These are phyloP conservation scores for Aspergillus carbonarius DNA, from an alignment of 2,329 filamentous ascomycete genomes.

Conservation along the genomic window DNA sequence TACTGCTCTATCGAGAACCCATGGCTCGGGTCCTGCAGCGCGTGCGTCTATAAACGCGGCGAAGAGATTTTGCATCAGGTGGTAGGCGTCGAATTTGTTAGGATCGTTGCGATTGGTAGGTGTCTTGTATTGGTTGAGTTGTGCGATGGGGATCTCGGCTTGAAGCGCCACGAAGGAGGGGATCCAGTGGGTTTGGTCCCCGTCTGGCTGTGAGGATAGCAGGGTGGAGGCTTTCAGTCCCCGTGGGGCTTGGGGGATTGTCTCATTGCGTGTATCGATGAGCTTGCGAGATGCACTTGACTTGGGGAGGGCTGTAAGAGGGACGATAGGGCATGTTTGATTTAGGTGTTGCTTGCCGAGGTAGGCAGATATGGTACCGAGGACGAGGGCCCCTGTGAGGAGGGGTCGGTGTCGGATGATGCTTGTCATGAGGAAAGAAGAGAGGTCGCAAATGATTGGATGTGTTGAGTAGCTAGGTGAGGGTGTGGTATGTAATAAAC, in stretches of 20 bases:
- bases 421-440: background rate
- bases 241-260: background rate
- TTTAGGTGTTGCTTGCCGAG: background rate
- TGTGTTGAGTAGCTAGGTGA: too few species aligned
- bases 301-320: background rate
- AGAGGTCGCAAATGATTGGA: too few species aligned
- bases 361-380: background rate
- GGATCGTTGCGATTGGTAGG: too few species aligned
- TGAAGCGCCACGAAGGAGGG: slow-evolving; percentile 4
- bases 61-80: background rate
- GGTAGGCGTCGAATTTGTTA: background rate
- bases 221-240: background rate
- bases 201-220: background rate
- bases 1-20: background rate
- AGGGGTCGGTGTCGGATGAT: background rate
- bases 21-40: too few species aligned
- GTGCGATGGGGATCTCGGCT: slow-evolving; percentile 1
- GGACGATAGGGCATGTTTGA: background rate
- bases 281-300: background rate
- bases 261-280: background rate
- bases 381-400: background rate
- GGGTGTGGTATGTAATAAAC: too few species aligned
- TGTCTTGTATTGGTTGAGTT: background rate
- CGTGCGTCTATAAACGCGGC: too few species aligned
- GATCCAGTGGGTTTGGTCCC: slow-evolving; percentile 3